A percentile compares a stretch with the other conserved stretches of the same genome.
Evolutionary conservation across 176 grass and related monocot genomes (phyloP).

Genomic region (Rhynchospora tenuis): DNA sequence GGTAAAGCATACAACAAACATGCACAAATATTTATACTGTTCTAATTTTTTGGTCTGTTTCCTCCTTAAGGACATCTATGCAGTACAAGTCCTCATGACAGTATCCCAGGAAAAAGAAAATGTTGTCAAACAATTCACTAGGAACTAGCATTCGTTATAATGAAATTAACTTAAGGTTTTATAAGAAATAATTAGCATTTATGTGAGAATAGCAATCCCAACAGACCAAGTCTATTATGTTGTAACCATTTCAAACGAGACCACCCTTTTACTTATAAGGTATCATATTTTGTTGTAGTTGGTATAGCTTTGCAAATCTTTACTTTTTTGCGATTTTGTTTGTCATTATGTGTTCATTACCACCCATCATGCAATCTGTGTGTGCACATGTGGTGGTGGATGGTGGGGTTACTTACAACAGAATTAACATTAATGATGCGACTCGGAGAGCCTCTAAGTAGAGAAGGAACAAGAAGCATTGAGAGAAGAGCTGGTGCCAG

Average conservation of each 20-base stretch:
- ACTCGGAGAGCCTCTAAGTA: conserved; percentile 85
- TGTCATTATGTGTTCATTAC: neutral
- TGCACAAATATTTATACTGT: neutral
- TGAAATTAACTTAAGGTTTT: neutral
- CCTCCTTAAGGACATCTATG: neutral
- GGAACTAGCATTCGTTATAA: neutral
- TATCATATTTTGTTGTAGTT: neutral
- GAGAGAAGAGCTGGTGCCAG: conserved; percentile 77
- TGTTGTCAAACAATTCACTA: neutral
- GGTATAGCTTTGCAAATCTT: neutral
- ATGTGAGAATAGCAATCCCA: neutral
- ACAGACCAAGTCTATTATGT: neutral
- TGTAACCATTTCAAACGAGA: neutral
- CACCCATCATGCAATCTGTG: neutral
- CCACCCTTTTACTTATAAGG: neutral
- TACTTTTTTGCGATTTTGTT: neutral
- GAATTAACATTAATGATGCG: conserved; percentile 97
- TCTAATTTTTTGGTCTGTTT: neutral
- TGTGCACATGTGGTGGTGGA: neutral
- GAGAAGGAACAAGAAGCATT: conserved; percentile 92
- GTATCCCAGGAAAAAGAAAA: neutral
- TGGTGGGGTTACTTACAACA: conserved; percentile 51
- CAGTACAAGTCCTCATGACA: neutral
- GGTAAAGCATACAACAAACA: neutral
- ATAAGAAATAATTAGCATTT: neutral